Evolutionary conservation across 345 rosid genomes (phyloP).

Genomic region (Sonneratia caseolaris): DNA sequence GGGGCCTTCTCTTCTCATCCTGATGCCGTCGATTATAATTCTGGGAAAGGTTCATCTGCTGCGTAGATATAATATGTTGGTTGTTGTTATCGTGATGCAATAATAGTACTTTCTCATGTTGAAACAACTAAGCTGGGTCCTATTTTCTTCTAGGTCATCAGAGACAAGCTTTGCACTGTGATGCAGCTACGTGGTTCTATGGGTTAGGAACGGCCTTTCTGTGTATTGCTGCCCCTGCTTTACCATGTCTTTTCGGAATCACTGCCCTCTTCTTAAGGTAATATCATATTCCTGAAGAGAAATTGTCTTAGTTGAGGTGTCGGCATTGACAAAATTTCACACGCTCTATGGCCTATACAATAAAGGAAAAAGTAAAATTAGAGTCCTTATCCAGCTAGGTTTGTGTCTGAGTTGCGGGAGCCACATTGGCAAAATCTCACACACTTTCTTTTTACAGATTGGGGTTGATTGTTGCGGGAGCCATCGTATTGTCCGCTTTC

Average conservation of each 20-base stretch:
- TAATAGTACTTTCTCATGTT: not conserved
- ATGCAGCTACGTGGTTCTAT: constrained; percentile 46
- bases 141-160: constrained; percentile 52
- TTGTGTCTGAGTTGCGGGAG: too few relatives aligned
- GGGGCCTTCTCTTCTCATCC: constrained; percentile 30
- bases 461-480: constrained; percentile 78
- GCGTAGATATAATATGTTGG: not conserved
- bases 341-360: not conserved
- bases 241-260: constrained; percentile 66
- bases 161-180: constrained; percentile 42
- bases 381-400: not conserved
- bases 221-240: constrained; percentile 54
- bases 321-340: not conserved
- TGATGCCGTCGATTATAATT: constrained; percentile 42
- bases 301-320: not conserved
- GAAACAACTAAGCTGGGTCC: not conserved
- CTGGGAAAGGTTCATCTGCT: constrained; percentile 55
- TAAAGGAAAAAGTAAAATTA: too few relatives aligned
- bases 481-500: constrained; percentile 65
- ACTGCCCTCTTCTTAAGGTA: constrained; percentile 82
- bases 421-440: not conserved
- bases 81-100: not conserved
- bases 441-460: constrained; percentile 35
- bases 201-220: constrained; percentile 66
- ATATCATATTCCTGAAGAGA: constrained; percentile 1